Evolutionary conservation across 192 early-diverging fungal species (phyloP), one percentile per base, ranked within the genome.

Genomic region (Radiomyces spectabilis): DNA sequence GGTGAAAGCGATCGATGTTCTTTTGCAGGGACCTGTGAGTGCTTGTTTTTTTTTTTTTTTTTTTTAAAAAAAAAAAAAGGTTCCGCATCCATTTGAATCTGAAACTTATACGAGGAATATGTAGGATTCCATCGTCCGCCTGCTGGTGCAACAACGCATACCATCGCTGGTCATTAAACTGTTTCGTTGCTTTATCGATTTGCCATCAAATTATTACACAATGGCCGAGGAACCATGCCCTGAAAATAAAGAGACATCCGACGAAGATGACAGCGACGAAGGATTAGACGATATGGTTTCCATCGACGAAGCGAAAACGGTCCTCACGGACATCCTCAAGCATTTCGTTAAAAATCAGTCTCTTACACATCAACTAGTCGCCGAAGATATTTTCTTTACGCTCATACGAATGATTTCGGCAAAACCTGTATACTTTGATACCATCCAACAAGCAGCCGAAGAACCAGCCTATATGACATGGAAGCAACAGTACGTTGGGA

Each of bases 1-100:
- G 16, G 37, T 75, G 18, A 68, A 63, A 34, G 58, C 72, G 0
- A 60, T 81, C 29, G 55, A 74, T 24, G 67, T 81, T 22, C 31
- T 76, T 5, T 67, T 71, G 26, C 64, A 68, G 38, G 79, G 74
- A 25, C 73, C 74, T 1, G 79, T 77, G 69, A 54, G 72, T 62
- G 45, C 24, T n/a, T n/a, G n/a, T n/a, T n/a, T n/a, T n/a, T n/a
- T n/a, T n/a, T n/a, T n/a, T n/a, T n/a, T 47, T 33, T 3, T 49
- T 45, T 29, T 7, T 26, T 47, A 26, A 13, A 47, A 18, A n/a
- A 5, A 24, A 16, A 39, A 10, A 22, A n/a, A 8, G 12, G 0
- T 10, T 42, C 22, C 26, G n/a, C n/a, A n/a, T n/a, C n/a, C n/a
- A n/a, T n/a, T n/a, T n/a, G n/a, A n/a, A n/a, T n/a, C 24, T 64